Conservation (phyloP, 2,329 filamentous ascomycete species). For the Fusarium sp. region DNA sequence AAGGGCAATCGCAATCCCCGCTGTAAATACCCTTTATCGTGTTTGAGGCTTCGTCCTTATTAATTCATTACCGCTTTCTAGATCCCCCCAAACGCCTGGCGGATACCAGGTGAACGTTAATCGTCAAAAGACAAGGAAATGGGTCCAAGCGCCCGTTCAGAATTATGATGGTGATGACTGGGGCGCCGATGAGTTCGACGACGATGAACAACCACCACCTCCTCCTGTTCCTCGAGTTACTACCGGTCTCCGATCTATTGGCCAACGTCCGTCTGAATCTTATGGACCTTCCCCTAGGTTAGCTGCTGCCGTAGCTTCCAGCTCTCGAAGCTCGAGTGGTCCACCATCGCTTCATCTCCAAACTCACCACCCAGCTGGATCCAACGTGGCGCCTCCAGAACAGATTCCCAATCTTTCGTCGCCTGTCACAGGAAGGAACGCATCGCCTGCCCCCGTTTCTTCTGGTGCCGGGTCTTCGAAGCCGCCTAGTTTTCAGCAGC, state of each 20-base stretch:
- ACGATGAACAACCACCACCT: conserved; percentile 60
- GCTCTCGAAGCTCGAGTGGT: conserved; percentile 42
- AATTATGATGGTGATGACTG: conserved; percentile 95
- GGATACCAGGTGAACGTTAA: conserved; percentile 86
- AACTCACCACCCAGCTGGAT: conserved; percentile 30
- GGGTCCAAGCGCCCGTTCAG: conserved; percentile 88
- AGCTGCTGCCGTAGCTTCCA: conserved; percentile 40
- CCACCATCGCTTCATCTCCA: conserved; percentile 45
- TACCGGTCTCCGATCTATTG: conserved; percentile 46
- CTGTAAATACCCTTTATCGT: conserved; percentile 38
- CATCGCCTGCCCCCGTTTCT: conserved; percentile 35
- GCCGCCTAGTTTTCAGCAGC: conserved; percentile 31
- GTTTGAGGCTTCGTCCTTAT: background rate
- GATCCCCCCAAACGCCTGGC: conserved; percentile 49
- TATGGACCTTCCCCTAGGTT: conserved; percentile 41
- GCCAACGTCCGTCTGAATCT: conserved; percentile 47
- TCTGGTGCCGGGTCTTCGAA: conserved; percentile 30
- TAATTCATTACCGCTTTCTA: conserved; percentile 31
- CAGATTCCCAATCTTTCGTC: conserved; percentile 26
- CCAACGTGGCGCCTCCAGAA: conserved; percentile 18
- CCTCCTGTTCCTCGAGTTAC: conserved; percentile 45
- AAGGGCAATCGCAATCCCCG: conserved; percentile 44
- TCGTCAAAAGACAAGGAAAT: conserved; percentile 91
- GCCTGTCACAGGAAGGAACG: conserved; percentile 27
- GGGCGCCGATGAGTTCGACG: conserved; percentile 78